Evolutionary conservation across 2,329 filamentous ascomycete genomes (phyloP), one percentile per base, ranked within the genome.

Genomic region (Aspergillus ochraceus): DNA sequence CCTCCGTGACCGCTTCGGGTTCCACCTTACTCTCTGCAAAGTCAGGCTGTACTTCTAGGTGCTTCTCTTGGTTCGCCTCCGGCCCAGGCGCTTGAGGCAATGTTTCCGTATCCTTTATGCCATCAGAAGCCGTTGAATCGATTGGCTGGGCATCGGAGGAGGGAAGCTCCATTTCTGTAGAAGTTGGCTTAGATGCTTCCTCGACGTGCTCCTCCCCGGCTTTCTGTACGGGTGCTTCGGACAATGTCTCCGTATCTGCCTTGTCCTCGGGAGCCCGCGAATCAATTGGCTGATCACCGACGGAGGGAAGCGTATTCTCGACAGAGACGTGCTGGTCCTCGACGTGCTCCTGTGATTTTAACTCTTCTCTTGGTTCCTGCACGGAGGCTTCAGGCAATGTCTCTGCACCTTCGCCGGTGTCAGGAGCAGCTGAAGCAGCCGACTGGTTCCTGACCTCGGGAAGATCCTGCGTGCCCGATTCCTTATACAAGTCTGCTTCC

Each of bases 381-480:
- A 29, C 20, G 14, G 17, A 19, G 29, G 8, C 20, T 19, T 39
- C 26, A 30, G 53, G 14, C 6, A 47, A 17, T 36, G 29, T 39
- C 5, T 47, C 39, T 19, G 29, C 11, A 10, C 6, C 50, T 14
- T 45, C 2, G 1, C 30, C 46, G 3, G 10, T 24, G 11, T 22
- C 29, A 17, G 52, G 9, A 17, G 24, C n/a, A 11, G 49, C 14
- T 39, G 51, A 51, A 22, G 54, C 49, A 45, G 49, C 2, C 30
- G 42, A 39, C 22, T 51, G 39, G 10, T 55, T 53, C 10, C 8
- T 17, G 17, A 24, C 19, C 49, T 60, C 55, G 6, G 24, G 8
- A 26, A 49, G 19, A 11, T 19, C 52, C 6, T 59, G 36, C 19
- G 46, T 47, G 30, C 57, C 57, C 19, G 53, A 58, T 49, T 61